A percentile compares a stretch with the other conserved stretches of the same genome.
Evolutionary conservation across 2,329 filamentous ascomycete species (phyloP).

Genomic region (Cladophialophora yegresii): DNA sequence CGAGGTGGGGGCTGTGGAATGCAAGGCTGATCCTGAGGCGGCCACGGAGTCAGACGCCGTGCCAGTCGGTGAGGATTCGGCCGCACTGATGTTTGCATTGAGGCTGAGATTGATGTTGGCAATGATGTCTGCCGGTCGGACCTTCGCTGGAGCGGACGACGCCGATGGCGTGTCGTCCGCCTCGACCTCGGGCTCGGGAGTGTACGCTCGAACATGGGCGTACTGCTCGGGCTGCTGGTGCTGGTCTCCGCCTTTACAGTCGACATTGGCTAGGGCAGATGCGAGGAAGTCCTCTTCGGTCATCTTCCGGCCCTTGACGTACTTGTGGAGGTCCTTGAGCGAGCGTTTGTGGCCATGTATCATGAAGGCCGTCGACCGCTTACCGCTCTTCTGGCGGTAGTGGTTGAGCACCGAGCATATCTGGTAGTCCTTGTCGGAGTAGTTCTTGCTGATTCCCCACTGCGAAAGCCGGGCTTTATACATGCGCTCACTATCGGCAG

Average conservation of each 20-base stretch:
- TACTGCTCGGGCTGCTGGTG: slow-evolving; percentile 29
- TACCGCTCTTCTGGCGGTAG: slow-evolving; percentile 32
- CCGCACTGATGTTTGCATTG: not conserved
- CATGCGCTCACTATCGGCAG: slow-evolving; percentile 28
- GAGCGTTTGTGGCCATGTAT: slow-evolving; percentile 35
- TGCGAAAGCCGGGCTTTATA: slow-evolving; percentile 35
- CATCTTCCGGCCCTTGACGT: slow-evolving; percentile 37
- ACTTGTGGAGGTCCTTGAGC: slow-evolving; percentile 36
- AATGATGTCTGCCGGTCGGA: slow-evolving; percentile 7
- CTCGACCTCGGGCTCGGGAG: slow-evolving; percentile 30
- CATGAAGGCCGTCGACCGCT: slow-evolving; percentile 31
- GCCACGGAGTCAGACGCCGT: slow-evolving; percentile 6
- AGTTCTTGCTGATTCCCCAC: slow-evolving; percentile 37
- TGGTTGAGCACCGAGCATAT: slow-evolving; percentile 35
- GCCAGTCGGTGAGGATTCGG: not conserved
- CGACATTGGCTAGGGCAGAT: slow-evolving; percentile 29
- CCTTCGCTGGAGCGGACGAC: not conserved
- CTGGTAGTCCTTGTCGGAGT: slow-evolving; percentile 37
- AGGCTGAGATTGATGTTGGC: slow-evolving; percentile 3
- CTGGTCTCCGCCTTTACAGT: slow-evolving; percentile 17
- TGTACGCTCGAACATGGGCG: slow-evolving; percentile 35
- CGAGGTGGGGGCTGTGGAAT: slow-evolving; percentile 15
- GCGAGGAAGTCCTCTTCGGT: slow-evolving; percentile 35
- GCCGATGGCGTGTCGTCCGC: slow-evolving; percentile 12
- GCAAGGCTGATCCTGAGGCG: slow-evolving; percentile 10